A percentile compares a stretch with the other conserved stretches of the same genome.
Evolutionary conservation across 78 protist genomes (phyloP).

Genomic region (Dictyostelium firmibasis): DNA sequence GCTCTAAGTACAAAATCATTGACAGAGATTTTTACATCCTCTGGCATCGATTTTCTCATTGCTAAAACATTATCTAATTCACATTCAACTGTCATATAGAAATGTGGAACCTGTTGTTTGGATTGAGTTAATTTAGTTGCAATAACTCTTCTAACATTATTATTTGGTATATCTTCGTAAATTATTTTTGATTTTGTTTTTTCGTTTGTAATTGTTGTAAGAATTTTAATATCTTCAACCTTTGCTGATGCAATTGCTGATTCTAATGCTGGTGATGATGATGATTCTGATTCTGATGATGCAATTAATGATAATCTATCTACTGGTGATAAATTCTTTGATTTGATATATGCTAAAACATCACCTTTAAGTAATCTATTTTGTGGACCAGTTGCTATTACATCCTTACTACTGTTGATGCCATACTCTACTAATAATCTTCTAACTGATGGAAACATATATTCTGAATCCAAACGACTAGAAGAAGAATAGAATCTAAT

Average conservation of each 20-base stretch:
- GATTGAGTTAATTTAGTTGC: slow-evolving; percentile 67
- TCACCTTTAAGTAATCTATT: slow-evolving; percentile 60
- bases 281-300: neutral
- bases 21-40: slow-evolving; percentile 63
- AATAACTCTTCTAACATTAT: slow-evolving; percentile 73
- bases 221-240: neutral
- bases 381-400: slow-evolving; percentile 64
- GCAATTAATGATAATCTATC: neutral
- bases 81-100: slow-evolving; percentile 74
- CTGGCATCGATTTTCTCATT: slow-evolving; percentile 7
- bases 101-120: slow-evolving; percentile 77
- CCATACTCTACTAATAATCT: slow-evolving; percentile 34
- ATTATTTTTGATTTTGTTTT: neutral
- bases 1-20: slow-evolving; percentile 80
- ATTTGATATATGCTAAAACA: slow-evolving; percentile 18
- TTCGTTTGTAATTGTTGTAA: neutral
- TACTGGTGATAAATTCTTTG: slow-evolving; percentile 49
- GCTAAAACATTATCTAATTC: slow-evolving; percentile 40
- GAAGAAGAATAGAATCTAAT: slow-evolving; percentile 8
- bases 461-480: neutral
- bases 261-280: neutral
- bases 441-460: slow-evolving; percentile 66
- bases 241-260: neutral
- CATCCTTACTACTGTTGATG: neutral
- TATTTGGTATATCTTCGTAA: slow-evolving; percentile 70